Evolutionary conservation across 2,329 filamentous ascomycete genomes (phyloP), one percentile per base, ranked within the genome.

Genomic region (Aspergillus latus): DNA sequence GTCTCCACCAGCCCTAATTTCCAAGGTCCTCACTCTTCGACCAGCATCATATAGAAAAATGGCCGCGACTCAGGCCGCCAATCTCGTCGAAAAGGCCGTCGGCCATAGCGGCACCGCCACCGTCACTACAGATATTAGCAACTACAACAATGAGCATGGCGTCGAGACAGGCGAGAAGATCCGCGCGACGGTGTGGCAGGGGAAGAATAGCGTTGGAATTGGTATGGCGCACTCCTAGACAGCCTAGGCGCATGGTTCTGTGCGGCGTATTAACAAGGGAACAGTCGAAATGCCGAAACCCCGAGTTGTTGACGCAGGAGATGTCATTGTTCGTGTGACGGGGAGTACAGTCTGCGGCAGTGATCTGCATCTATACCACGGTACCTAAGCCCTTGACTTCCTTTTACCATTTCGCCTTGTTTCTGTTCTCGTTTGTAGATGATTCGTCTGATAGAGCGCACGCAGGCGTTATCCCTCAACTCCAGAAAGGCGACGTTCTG

Each of bases 151-250:
- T 26, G 72, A 77, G 16, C 78, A 79, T 68, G 83, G 79, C 26
- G 76, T 82, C 64, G 73, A 78, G 4, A 75, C 72, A 2, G 73
- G 72, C 32, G 82, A 86, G 64, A 88, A 74, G 13, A 94, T 96
- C 88, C 88, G 90, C 72, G 92, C 91, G 0, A 75, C 95, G 11
- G 83, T 83, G 2, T 96, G 91, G 91, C 85, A 88, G 73, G 88
- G 89, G 51, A 94, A 93, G 78, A 89, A 92, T 66, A 84, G 79
- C 30, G 89, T 96, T 46, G 75, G 88, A 67, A 78, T 95, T 15
- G 76, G 82, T 85, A 71, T 9, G 58, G 56, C 11, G 2, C 29
- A 30, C 48, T 16, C 4, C 30, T 39, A 29, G 8, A 4, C 26
- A 42, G 13, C 7, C 7, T 11, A 9, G 28, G 5, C n/a, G 21